A percentile compares a stretch with the other conserved stretches of the same genome.
phyloP scores from a whole-genome alignment of 768 basidiomycete species.

The Pholiota molesta region DNA sequence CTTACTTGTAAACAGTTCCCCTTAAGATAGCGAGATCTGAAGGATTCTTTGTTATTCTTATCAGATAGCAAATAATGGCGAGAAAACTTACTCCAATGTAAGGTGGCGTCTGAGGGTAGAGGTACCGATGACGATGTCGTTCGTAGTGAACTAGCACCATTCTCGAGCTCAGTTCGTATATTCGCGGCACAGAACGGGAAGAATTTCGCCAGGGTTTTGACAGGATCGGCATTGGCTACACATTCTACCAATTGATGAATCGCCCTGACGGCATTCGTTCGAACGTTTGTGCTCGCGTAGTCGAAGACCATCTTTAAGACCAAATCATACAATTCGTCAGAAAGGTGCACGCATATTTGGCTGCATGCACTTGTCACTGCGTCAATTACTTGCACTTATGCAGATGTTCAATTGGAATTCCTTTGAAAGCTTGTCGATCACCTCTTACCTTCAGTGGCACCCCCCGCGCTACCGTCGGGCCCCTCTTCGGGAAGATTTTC shows the following conservation, averaged over 20 bases:
- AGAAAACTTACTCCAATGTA: conserved; percentile 77
- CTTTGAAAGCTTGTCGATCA: not conserved
- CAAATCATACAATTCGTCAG: conserved; percentile 74
- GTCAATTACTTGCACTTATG: conserved; percentile 71
- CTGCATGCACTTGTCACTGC: conserved; percentile 76
- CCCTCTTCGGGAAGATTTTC: conserved; percentile 89
- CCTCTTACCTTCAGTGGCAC: conserved; percentile 61
- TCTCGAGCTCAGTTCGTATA: conserved; percentile 78
- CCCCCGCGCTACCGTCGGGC: conserved; percentile 59
- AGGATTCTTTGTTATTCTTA: not conserved
- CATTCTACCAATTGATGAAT: conserved; percentile 88
- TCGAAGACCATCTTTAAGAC: conserved; percentile 84
- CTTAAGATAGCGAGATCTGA: conserved; percentile 74
- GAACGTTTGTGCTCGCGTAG: conserved; percentile 79
- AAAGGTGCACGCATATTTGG: conserved; percentile 76
- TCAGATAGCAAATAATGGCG: conserved; percentile 2
- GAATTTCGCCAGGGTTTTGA: conserved; percentile 79
- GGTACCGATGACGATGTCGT: conserved; percentile 72
- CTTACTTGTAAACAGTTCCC: conserved; percentile 82
- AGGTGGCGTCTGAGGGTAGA: conserved; percentile 78
- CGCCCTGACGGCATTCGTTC: conserved; percentile 84
- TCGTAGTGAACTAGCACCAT: conserved; percentile 76
- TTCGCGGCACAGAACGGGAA: conserved; percentile 71
- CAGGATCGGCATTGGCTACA: conserved; percentile 78
- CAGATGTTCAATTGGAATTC: conserved; percentile 4